These are phyloP conservation scores for Westerdykella sp. DNA, from an alignment of 2,329 filamentous ascomycete species.

Conservation along the genomic window DNA sequence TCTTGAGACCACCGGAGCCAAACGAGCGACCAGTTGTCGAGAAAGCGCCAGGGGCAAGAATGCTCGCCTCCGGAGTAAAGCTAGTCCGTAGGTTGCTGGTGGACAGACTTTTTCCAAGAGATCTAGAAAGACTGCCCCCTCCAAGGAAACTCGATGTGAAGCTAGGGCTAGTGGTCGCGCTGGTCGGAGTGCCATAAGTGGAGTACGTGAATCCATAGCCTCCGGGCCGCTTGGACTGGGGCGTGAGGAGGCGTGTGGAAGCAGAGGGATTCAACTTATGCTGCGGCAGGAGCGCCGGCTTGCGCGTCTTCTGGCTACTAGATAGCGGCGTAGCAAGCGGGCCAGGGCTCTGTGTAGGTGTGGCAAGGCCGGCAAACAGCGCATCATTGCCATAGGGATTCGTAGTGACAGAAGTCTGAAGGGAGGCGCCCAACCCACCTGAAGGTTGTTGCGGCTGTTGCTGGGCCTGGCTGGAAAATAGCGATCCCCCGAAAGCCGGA, in stretches of 20 bases:
- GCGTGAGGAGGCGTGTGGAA: conserved; percentile 72
- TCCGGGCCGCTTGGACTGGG: conserved; percentile 59
- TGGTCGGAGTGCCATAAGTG: conserved; percentile 76
- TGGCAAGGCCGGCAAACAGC: conserved; percentile 68
- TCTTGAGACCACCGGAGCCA: conserved; percentile 62
- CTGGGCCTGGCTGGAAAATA: conserved; percentile 43
- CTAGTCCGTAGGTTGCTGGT: conserved; percentile 78
- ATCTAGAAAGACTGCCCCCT: conserved; percentile 60
- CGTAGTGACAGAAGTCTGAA: conserved; percentile 54
- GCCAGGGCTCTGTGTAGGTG: conserved; percentile 67
- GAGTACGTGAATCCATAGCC: conserved; percentile 93
- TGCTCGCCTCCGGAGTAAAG: conserved; percentile 77
- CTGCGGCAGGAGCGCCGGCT: conserved; percentile 73
- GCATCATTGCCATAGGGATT: conserved; percentile 86
- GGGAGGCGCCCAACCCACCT: conserved; percentile 48
- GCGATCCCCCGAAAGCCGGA: conserved; percentile 22
- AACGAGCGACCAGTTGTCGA: conserved; percentile 51
- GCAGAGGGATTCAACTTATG: conserved; percentile 81
- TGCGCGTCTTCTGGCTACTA: conserved; percentile 67
- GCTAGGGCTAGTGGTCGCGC: conserved; percentile 66
- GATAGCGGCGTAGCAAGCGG: conserved; percentile 87
- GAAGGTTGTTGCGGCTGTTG: conserved; percentile 39
- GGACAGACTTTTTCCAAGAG: conserved; percentile 80
- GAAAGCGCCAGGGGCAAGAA: conserved; percentile 79
- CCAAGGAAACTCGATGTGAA: conserved; percentile 37